These are phyloP conservation scores for Helminthosporium solani DNA, from an alignment of 2,329 filamentous ascomycete genomes.

Conservation along the genomic window DNA sequence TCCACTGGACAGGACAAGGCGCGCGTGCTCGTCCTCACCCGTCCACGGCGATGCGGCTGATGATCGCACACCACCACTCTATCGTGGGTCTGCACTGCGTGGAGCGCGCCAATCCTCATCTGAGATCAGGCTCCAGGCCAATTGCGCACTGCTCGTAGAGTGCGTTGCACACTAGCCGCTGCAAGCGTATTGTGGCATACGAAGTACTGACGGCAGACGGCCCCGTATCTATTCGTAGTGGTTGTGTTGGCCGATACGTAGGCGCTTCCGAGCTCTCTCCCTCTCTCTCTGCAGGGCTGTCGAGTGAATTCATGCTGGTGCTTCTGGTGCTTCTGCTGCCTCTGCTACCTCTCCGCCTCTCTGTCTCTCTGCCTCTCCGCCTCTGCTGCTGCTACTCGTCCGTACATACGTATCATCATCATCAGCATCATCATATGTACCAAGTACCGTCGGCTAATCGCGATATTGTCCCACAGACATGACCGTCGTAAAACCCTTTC, in stretches of 20 bases:
- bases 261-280: conserved; percentile 23
- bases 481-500: not conserved
- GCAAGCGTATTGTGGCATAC: conserved; percentile 30
- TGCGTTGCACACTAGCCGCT: conserved; percentile 40
- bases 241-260: conserved; percentile 38
- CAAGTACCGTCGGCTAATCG: conserved; percentile 42
- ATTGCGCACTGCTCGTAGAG: conserved; percentile 32
- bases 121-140: conserved; percentile 43
- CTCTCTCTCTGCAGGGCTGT: too few species aligned
- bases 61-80: conserved; percentile 38
- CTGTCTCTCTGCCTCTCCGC: too few species aligned
- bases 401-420: conserved; percentile 10
- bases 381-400: too few species aligned
- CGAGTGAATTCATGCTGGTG: conserved; percentile 23
- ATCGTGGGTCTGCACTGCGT: conserved; percentile 34
- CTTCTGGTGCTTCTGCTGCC: too few species aligned
- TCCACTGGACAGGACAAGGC: conserved; percentile 17
- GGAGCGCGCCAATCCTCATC: conserved; percentile 34
- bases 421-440: too few species aligned
- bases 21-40: conserved; percentile 12
- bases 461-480: conserved; percentile 17
- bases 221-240: too few species aligned
- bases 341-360: too few species aligned
- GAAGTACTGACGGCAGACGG: conserved; percentile 20
- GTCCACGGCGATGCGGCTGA: conserved; percentile 38